Conservation (phyloP, 148 eudicot genomes). For the Arctostaphylos glauca region DNA sequence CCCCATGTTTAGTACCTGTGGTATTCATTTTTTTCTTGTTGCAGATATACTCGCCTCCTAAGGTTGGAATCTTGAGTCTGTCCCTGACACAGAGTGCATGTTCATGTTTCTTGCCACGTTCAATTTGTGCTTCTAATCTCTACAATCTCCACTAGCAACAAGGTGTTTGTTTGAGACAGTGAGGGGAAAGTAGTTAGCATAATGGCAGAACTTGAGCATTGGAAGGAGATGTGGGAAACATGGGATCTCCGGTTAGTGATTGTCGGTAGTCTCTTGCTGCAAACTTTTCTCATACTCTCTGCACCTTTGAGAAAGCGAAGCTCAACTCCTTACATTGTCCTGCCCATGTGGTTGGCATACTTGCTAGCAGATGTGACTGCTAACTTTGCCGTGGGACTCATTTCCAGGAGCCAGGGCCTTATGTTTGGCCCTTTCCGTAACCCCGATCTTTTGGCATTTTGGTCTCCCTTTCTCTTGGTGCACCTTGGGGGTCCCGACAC, state of each 20-base stretch:
- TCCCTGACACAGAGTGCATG: background rate
- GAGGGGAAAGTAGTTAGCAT: background rate
- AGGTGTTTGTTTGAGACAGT: background rate
- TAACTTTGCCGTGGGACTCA: slow-evolving; percentile 37
- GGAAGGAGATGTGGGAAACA: background rate
- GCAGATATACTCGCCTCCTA: background rate
- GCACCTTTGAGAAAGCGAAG: slow-evolving; percentile 32
- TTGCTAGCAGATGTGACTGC: slow-evolving; percentile 39
- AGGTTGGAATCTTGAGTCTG: background rate
- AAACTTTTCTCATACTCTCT: slow-evolving; percentile 20
- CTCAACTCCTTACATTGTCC: slow-evolving; percentile 6
- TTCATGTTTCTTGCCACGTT: background rate
- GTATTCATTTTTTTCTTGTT: background rate
- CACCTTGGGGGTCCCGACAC: slow-evolving; percentile 47
- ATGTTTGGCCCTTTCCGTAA: background rate
- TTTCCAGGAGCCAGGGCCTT: slow-evolving; percentile 24
- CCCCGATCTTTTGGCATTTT: slow-evolving; percentile 27
- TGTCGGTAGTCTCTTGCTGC: slow-evolving; percentile 28
- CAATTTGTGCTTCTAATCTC: background rate
- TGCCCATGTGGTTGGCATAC: slow-evolving; percentile 40
- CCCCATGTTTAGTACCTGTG: background rate
- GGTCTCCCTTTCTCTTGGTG: slow-evolving; percentile 38
- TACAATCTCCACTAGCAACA: background rate
- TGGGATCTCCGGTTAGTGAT: slow-evolving; percentile 37
- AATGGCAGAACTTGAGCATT: background rate